Conservation (phyloP, 768 basidiomycete species). For the Kockovaella imperatae region DNA sequence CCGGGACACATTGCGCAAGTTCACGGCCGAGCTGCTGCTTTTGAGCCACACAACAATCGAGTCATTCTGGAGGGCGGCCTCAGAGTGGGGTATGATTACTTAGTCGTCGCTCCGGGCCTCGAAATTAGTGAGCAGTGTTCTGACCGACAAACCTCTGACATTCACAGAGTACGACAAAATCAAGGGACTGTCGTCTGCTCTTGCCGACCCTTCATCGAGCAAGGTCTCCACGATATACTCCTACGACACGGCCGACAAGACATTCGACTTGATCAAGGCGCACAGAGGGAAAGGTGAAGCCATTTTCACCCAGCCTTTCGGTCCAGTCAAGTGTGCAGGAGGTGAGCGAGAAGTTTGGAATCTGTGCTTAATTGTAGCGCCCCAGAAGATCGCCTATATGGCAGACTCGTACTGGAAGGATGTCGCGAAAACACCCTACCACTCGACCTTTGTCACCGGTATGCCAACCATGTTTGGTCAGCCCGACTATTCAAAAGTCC, state of each 20-base stretch:
- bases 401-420: constrained; percentile 59
- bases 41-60: constrained; percentile 66
- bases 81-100: constrained; percentile 66
- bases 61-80: constrained; percentile 65
- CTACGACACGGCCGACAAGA: constrained; percentile 80
- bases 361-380: constrained; percentile 9
- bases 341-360: constrained; percentile 18
- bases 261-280: constrained; percentile 71
- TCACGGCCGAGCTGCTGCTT: constrained; percentile 61
- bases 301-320: constrained; percentile 90
- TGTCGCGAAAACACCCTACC: constrained; percentile 49
- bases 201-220: constrained; percentile 60
- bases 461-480: constrained; percentile 95
- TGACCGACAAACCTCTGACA: constrained; percentile 1
- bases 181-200: constrained; percentile 62
- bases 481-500: constrained; percentile 86
- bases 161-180: constrained; percentile 60
- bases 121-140: constrained; percentile 53
- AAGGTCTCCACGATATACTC: constrained; percentile 90
- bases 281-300: constrained; percentile 66
- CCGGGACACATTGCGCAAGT: constrained; percentile 66
- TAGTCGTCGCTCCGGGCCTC: constrained; percentile 83
- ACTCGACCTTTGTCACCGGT: constrained; percentile 74
- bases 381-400: constrained; percentile 40
- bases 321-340: constrained; percentile 80